A percentile compares a stretch with the other conserved stretches of the same genome.
Conservation (phyloP, 116 monocot species). For the Posidonia oceanica region DNA sequence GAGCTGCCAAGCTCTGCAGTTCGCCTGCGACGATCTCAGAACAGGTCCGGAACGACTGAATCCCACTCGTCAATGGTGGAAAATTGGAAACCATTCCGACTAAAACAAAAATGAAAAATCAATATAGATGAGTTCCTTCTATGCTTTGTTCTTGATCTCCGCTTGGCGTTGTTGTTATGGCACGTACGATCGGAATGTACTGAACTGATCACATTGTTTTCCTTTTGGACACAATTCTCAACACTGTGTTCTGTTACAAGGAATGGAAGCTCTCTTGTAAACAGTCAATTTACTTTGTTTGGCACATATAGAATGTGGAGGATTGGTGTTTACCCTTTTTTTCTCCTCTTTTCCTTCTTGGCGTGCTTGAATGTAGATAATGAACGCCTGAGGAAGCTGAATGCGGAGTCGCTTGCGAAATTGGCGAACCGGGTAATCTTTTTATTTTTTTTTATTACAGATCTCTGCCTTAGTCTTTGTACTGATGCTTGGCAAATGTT, state of each 20-base stretch:
- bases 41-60: conserved; percentile 14
- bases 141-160: neutral
- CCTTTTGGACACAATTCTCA: neutral
- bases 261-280: neutral
- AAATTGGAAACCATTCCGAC: neutral
- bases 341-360: neutral
- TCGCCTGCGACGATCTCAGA: conserved; percentile 33
- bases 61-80: neutral
- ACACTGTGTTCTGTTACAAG: neutral
- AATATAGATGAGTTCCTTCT: neutral
- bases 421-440: conserved; percentile 8
- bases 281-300: too few relatives aligned
- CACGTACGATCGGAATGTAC: neutral
- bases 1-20: conserved; percentile 35
- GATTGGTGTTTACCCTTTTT: neutral
- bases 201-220: neutral
- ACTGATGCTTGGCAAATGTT: neutral
- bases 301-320: too few relatives aligned
- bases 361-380: conserved; percentile 9
- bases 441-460: neutral
- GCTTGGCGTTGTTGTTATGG: neutral
- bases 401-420: conserved; percentile 11
- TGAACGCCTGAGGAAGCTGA: conserved; percentile 17
- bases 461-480: neutral
- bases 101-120: neutral